phyloP scores from a whole-genome alignment of 2,329 filamentous ascomycete species.

The Fusarium sp. region DNA sequence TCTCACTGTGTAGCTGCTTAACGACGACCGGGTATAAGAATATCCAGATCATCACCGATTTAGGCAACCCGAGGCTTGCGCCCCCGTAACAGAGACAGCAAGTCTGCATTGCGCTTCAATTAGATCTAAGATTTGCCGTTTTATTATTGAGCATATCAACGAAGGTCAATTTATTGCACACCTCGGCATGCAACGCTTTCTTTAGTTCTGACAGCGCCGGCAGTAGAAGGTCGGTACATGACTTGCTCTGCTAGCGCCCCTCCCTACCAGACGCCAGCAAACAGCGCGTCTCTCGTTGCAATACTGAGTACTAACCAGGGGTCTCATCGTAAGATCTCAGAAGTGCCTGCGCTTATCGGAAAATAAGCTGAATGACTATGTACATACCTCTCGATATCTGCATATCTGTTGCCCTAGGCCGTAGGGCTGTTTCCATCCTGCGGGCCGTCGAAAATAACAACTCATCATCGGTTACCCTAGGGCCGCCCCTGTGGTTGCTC shows the following conservation, averaged over 20 bases:
- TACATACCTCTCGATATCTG: background rate
- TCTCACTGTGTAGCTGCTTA: accelerated
- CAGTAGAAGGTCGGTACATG: background rate
- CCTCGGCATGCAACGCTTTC: background rate
- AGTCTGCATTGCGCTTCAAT: background rate
- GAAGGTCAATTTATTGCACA: background rate
- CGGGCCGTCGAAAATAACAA: no score
- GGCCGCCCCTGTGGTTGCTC: background rate
- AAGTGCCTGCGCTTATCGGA: background rate
- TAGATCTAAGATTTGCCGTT: background rate
- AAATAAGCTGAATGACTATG: background rate
- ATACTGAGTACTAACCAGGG: background rate
- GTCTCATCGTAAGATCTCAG: background rate
- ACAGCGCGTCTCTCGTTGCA: background rate
- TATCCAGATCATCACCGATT: slow-evolving; percentile 4
- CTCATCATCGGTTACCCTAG: background rate
- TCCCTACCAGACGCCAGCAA: accelerated
- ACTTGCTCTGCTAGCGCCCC: background rate
- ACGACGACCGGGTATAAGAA: background rate
- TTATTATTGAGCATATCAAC: background rate
- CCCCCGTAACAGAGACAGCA: no score
- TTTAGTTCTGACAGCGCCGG: background rate
- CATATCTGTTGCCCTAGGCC: background rate
- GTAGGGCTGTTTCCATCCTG: background rate
- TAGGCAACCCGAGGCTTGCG: slow-evolving; percentile 29